Conservation (phyloP, 2,329 filamentous ascomycete species). For the Simplicillium sp. region DNA sequence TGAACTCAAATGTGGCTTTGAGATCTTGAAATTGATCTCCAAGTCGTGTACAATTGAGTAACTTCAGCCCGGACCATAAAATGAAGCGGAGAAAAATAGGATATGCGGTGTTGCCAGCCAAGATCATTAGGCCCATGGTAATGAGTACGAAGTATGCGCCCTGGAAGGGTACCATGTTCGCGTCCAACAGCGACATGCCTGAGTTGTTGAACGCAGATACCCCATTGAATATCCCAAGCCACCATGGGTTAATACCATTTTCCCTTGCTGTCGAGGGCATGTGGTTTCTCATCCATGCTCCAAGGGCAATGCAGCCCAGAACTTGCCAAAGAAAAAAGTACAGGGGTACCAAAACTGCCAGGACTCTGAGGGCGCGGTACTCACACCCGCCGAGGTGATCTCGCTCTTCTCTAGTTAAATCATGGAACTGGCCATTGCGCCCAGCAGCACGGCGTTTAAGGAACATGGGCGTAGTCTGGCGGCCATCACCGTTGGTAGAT, state of each 20-base stretch:
- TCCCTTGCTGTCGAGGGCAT: slow-evolving; percentile 33
- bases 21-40: slow-evolving; percentile 24
- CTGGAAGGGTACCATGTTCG: slow-evolving; percentile 55
- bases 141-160: slow-evolving; percentile 39
- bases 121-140: slow-evolving; percentile 46
- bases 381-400: slow-evolving; percentile 53
- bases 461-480: not conserved
- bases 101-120: slow-evolving; percentile 59
- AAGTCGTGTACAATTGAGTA: slow-evolving; percentile 27
- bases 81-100: slow-evolving; percentile 53
- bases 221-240: slow-evolving; percentile 59
- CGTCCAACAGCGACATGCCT: slow-evolving; percentile 59
- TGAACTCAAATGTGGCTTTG: slow-evolving; percentile 42
- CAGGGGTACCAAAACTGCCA: slow-evolving; percentile 48
- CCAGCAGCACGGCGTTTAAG: not conserved
- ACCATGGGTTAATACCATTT: slow-evolving; percentile 58
- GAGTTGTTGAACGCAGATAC: slow-evolving; percentile 63
- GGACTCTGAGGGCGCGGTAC: slow-evolving; percentile 50
- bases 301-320: slow-evolving; percentile 47
- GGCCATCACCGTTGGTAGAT: not conserved
- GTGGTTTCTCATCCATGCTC: slow-evolving; percentile 49
- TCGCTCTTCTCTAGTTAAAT: slow-evolving; percentile 41
- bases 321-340: slow-evolving; percentile 54
- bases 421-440: slow-evolving; percentile 45
- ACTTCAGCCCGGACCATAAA: slow-evolving; percentile 41